Evolutionary conservation across 352 stramenopile genomes (phyloP).

Genomic region (Phytopythium oedochilum): DNA sequence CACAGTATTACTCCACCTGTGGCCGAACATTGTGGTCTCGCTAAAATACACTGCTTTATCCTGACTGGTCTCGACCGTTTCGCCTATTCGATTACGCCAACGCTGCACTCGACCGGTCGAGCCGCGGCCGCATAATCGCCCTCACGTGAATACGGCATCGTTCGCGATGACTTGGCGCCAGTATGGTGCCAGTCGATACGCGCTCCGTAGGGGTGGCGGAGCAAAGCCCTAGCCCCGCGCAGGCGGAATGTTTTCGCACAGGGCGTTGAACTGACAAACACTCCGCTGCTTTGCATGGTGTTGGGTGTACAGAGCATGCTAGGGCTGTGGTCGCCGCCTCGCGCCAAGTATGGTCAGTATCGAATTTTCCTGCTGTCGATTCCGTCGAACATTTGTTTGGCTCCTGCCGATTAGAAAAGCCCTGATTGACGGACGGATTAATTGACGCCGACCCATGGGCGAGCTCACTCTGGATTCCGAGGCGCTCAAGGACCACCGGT

Average conservation of each 20-base stretch:
- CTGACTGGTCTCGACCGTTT: neutral
- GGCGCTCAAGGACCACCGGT: slow-evolving; percentile 27
- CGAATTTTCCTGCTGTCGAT: slow-evolving; percentile 6
- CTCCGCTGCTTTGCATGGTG: neutral
- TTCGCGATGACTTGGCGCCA: neutral
- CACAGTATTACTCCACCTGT: too few species aligned
- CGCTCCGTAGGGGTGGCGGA: neutral
- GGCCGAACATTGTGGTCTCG: neutral
- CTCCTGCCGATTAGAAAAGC: too few species aligned
- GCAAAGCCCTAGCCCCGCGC: neutral
- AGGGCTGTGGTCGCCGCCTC: too few species aligned
- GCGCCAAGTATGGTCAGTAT: slow-evolving; percentile 7
- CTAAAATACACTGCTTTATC: too few species aligned
- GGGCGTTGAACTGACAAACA: slow-evolving; percentile 3
- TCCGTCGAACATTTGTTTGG: neutral
- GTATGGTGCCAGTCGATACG: neutral
- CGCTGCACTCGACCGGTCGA: neutral
- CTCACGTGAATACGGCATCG: neutral
- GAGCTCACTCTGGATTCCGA: slow-evolving; percentile 4
- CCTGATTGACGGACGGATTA: neutral
- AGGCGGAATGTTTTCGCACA: slow-evolving; percentile 2
- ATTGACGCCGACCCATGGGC: neutral
- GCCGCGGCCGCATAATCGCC: neutral
- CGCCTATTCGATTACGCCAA: neutral
- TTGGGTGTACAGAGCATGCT: neutral